Evolutionary conservation across 192 early-diverging fungal species (phyloP).

Genomic region (Coemansia sp.): DNA sequence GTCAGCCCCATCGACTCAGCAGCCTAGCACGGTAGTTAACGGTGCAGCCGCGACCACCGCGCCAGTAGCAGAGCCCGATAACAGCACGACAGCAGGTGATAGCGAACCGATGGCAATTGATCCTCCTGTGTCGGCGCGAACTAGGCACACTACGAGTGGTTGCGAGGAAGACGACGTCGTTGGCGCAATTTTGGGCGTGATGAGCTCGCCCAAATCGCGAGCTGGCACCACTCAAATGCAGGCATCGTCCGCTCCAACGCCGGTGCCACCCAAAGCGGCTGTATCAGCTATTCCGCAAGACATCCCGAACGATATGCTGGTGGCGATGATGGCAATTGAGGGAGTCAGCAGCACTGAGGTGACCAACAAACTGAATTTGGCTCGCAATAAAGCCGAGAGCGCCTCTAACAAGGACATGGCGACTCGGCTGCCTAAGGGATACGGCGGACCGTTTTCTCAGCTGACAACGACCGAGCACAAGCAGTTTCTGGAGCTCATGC

Average conservation of each 20-base stretch:
- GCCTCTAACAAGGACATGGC: slow-evolving; percentile 11
- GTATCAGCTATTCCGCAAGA: slow-evolving; percentile 2
- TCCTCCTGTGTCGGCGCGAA: background rate
- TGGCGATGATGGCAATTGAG: slow-evolving; percentile 47
- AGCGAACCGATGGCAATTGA: slow-evolving; percentile 1
- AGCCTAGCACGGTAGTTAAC: background rate
- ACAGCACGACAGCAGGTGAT: background rate
- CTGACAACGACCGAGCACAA: slow-evolving; percentile 29
- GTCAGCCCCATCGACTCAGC: background rate
- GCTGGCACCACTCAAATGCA: background rate
- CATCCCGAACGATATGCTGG: slow-evolving; percentile 40
- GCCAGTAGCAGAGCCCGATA: background rate
- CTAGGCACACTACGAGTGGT: background rate
- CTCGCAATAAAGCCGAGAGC: background rate
- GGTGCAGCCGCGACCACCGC: background rate
- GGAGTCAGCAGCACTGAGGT: slow-evolving; percentile 6
- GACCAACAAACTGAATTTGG: background rate
- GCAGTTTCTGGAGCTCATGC: slow-evolving; percentile 15
- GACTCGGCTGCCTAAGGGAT: slow-evolving; percentile 17
- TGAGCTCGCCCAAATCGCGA: slow-evolving; percentile 28
- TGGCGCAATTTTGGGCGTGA: slow-evolving; percentile 38
- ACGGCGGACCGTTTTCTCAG: slow-evolving; percentile 41
- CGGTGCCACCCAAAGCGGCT: background rate
- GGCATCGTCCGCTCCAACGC: background rate
- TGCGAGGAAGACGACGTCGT: slow-evolving; percentile 28